These are phyloP conservation scores for Annulohypoxylon stygium DNA, from an alignment of 495 filamentous ascomycete species.

Conservation along the genomic window DNA sequence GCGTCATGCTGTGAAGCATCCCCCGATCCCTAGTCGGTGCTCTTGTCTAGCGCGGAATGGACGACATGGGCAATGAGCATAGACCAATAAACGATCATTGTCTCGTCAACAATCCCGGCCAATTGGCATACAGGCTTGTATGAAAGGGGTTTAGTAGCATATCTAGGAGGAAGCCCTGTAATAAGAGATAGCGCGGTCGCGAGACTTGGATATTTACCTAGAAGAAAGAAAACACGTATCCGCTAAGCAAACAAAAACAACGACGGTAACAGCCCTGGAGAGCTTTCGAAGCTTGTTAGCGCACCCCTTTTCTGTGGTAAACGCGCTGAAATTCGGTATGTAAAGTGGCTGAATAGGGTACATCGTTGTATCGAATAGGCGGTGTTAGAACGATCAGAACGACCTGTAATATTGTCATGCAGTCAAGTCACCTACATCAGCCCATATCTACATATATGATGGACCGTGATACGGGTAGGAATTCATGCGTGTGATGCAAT, in stretches of 20 bases:
- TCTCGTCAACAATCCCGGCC: conserved; percentile 50
- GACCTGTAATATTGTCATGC: conserved; percentile 35
- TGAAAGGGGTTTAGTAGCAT: conserved; percentile 36
- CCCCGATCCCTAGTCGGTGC: conserved; percentile 47
- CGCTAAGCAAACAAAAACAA: conserved; percentile 41
- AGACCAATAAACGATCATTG: conserved; percentile 44
- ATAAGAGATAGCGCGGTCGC: conserved; percentile 42
- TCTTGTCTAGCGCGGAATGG: conserved; percentile 55
- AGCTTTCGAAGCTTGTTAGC: conserved; percentile 22
- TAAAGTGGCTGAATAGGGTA: conserved; percentile 9
- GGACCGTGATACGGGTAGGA: conserved; percentile 30
- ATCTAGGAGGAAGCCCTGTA: conserved; percentile 25
- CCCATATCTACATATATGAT: conserved; percentile 35
- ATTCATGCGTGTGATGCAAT: conserved; percentile 27
- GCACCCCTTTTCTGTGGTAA: conserved; percentile 20
- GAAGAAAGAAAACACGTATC: conserved; percentile 35
- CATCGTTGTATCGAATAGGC: conserved; percentile 31
- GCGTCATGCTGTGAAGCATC: conserved; percentile 48
- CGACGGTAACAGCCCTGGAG: neutral
- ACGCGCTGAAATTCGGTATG: neutral
- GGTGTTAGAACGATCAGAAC: conserved; percentile 18
- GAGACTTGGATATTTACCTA: conserved; percentile 25
- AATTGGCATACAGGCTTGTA: conserved; percentile 41
- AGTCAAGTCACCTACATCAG: conserved; percentile 34
- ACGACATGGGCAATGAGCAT: conserved; percentile 48